These are phyloP conservation scores for Boeremia exigua DNA, from an alignment of 2,329 filamentous ascomycete genomes.

Conservation along the genomic window DNA sequence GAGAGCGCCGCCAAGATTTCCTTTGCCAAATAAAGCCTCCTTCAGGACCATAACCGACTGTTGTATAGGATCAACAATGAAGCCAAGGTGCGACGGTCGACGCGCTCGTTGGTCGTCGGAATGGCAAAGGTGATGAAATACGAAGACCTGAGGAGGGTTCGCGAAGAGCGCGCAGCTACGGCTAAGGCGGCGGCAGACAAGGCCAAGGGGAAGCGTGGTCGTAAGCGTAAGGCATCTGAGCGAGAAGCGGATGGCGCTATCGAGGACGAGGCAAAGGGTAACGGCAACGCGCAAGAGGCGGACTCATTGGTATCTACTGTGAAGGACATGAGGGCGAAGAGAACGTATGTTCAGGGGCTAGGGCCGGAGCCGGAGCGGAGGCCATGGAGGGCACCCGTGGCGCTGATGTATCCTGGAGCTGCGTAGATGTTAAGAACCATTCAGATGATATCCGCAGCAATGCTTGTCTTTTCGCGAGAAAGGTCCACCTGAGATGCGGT, in stretches of 20 bases:
- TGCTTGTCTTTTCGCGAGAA: no score
- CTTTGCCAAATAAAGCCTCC: background rate
- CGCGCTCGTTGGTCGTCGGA: no score
- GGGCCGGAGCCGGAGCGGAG: background rate
- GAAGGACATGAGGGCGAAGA: background rate
- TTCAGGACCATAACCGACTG: background rate
- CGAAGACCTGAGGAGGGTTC: constrained; percentile 26
- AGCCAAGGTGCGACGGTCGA: no score
- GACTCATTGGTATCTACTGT: background rate
- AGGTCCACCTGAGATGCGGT: no score
- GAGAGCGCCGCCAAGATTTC: background rate
- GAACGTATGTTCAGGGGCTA: no score
- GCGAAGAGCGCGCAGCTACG: constrained; percentile 25
- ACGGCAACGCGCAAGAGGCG: background rate
- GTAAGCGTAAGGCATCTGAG: constrained; percentile 15
- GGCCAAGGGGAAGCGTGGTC: constrained; percentile 1
- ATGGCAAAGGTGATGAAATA: constrained; percentile 33
- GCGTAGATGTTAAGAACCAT: no score
- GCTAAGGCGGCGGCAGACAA: constrained; percentile 15
- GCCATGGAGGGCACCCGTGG: background rate
- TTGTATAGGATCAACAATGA: constrained; percentile 12
- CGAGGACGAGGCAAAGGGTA: no score
- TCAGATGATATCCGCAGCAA: no score
- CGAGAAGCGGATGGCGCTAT: no score
- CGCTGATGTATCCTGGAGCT: background rate